phyloP scores from a whole-genome alignment of 192 early-diverging fungal genomes.

The Phycomyces blakesleeanus region DNA sequence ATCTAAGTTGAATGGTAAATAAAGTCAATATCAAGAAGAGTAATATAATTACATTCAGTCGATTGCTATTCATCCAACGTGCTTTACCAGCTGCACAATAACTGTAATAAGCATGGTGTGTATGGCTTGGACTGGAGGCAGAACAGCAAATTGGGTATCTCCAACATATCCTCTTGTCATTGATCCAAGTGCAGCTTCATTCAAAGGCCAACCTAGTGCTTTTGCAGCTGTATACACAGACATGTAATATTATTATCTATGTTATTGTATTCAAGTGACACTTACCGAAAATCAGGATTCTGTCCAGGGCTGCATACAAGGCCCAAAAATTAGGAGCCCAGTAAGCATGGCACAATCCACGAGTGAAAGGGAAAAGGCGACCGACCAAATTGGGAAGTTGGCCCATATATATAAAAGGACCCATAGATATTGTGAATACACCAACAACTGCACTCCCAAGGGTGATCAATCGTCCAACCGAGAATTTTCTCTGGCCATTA shows the following conservation, averaged over 20 bases:
- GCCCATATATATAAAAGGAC: slow-evolving; percentile 67
- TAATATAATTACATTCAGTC: too few relatives aligned
- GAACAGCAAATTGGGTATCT: slow-evolving; percentile 75
- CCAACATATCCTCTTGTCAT: slow-evolving; percentile 90
- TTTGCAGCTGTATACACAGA: slow-evolving; percentile 31
- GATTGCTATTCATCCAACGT: background rate
- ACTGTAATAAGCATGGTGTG: slow-evolving; percentile 75
- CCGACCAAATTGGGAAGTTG: slow-evolving; percentile 75
- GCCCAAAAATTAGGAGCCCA: slow-evolving; percentile 99
- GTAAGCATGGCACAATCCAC: slow-evolving; percentile 94
- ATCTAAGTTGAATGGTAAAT: slow-evolving; percentile 33
- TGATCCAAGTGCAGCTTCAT: slow-evolving; percentile 48
- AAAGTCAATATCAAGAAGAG: background rate
- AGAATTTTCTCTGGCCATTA: slow-evolving; percentile 19
- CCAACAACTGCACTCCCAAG: slow-evolving; percentile 61
- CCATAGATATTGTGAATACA: slow-evolving; percentile 79
- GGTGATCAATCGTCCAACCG: slow-evolving; percentile 43
- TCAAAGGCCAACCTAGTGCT: slow-evolving; percentile 32
- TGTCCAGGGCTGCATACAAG: slow-evolving; percentile 79
- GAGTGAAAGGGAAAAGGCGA: slow-evolving; percentile 92
- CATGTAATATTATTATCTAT: too few relatives aligned
- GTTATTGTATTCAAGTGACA: too few relatives aligned
- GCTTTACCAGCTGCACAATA: slow-evolving; percentile 57
- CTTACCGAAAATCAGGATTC: slow-evolving; percentile 58
- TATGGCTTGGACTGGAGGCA: slow-evolving; percentile 68